Percentiles rank a stretch among this genome's conserved stretches.
Conservation (phyloP, 75 land plant genomes). For the Larix kaempferi region DNA sequence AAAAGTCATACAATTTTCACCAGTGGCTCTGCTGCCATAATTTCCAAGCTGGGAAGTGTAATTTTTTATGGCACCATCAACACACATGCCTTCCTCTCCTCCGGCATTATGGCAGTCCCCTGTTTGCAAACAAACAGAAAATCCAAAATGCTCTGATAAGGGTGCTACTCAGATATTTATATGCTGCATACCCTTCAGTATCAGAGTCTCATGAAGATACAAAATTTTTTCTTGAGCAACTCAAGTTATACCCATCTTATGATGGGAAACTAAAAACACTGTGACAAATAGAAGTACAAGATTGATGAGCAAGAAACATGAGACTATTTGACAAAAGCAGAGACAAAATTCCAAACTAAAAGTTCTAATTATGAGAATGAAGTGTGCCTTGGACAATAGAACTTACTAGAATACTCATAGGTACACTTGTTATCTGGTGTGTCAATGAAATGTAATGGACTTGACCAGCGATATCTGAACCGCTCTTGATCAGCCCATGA, state of each 20-base stretch:
- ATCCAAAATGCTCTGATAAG: not conserved
- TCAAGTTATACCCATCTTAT: constrained; percentile 26
- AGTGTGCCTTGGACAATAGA: not conserved
- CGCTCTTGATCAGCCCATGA: constrained; percentile 82
- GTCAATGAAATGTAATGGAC: constrained; percentile 70
- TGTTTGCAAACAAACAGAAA: too few species aligned
- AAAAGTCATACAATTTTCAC: not conserved
- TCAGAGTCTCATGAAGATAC: too few species aligned
- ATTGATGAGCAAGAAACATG: too few species aligned
- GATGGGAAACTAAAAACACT: not conserved
- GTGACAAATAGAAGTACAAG: not conserved
- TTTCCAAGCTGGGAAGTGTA: constrained; percentile 69
- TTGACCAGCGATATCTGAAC: constrained; percentile 66
- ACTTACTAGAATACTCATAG: constrained; percentile 54
- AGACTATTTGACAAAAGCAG: not conserved
- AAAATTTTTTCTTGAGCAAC: not conserved
- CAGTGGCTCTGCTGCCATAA: not conserved
- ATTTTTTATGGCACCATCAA: constrained; percentile 85
- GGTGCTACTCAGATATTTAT: too few species aligned
- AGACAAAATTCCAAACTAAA: not conserved
- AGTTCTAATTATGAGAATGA: not conserved
- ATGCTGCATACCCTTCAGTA: too few species aligned
- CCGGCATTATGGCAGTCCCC: constrained; percentile 15
- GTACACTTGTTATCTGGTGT: constrained; percentile 71
- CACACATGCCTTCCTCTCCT: constrained; percentile 41